Base-by-base conservation (phyloP, 768 basidiomycete species). In the Rhizopogon roseolus region DNA sequence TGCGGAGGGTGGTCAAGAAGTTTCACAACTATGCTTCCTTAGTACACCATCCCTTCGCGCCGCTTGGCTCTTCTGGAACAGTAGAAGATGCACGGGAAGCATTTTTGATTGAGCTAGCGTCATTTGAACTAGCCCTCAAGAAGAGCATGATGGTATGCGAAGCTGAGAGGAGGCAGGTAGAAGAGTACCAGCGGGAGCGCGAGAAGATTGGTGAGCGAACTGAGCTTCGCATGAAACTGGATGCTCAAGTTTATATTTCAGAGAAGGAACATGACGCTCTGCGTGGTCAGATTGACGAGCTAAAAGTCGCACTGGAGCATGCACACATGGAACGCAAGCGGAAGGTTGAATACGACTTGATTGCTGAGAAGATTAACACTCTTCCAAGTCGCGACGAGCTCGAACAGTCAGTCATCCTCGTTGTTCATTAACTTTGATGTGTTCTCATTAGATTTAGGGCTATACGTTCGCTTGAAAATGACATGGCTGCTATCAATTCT, bases 301-400 rank as follows among this genome's bases (percentile, higher is more conserved):
- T 93, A 60, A 93, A 92, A 69, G 75, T 76, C 17, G 79, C 81
- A 4, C 68, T 93, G 54, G 89, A 91, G 59, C 82, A 90, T 58
- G 90, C 88, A 5, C 92, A 93, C 62, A 73, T 86, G 63, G 72
- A 84, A 53, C 81, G 91, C 44, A 76, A 75, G 55, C 79, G 85
- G 52, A 93, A 91, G 73, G 90, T 93, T 60, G 91, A 93, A 63
- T 93, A 93, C 64, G 91, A 93, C 72, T 73, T 79, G 43, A 80
- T 93, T 38, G 81, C 92, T 3, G 92, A 93, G 70, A 90, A 85
- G 66, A 82, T 92, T 45, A 90, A 91, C 61, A 80, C 81, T 16
- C 69, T 93, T 3, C 89, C 90, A 4, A 84, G 76, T 57, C 76
- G 91, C 50, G 84, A 86, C 8, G 92, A 93, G 61, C 75, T 92